phyloP scores from a whole-genome alignment of 2,329 filamentous ascomycete genomes.

The Penicillium sp. region DNA sequence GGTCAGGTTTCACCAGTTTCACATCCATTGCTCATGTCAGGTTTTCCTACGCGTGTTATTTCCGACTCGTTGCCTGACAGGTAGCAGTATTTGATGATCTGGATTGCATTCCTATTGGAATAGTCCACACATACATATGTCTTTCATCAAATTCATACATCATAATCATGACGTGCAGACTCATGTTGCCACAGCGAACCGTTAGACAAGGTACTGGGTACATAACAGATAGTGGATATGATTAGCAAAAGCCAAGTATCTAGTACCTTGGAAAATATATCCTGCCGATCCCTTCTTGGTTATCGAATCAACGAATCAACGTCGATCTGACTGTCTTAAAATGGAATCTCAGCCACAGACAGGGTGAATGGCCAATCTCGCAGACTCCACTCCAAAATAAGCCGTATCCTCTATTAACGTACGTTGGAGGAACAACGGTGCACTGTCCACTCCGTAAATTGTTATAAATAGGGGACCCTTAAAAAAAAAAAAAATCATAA shows the following conservation, averaged over 20 bases:
- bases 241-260: background rate
- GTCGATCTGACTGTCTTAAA: background rate
- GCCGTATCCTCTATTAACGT: background rate
- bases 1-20: background rate
- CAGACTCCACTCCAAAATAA: background rate
- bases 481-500: background rate
- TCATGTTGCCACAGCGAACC: slow-evolving; percentile 3
- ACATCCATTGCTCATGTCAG: background rate
- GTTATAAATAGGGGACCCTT: background rate
- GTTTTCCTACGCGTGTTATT: background rate
- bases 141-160: background rate
- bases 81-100: background rate
- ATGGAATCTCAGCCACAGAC: slow-evolving; percentile 7
- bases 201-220: background rate
- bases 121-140: background rate
- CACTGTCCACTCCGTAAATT: background rate
- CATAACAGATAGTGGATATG: background rate
- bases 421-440: slow-evolving; percentile 3
- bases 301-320: background rate
- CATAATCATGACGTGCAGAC: slow-evolving; percentile 18
- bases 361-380: background rate
- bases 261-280: background rate
- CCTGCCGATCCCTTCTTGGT: background rate
- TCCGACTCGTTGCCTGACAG: background rate
- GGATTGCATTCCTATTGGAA: background rate